These are phyloP conservation scores for Lactifluus echinatus DNA, from an alignment of 768 basidiomycete species.

Conservation along the genomic window DNA sequence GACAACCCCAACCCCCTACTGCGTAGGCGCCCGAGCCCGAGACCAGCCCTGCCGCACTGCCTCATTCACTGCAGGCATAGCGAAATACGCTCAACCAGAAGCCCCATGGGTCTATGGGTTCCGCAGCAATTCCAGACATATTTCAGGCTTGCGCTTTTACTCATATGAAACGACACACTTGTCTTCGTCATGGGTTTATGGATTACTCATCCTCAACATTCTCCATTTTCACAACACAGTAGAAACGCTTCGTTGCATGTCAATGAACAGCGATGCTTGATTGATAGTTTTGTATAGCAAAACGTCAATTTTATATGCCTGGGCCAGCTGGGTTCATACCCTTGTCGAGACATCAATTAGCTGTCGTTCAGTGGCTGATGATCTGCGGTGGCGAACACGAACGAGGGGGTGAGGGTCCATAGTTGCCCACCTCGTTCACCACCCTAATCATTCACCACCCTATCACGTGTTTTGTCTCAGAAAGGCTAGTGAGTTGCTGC, in stretches of 20 bases:
- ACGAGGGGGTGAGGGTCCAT: too few species aligned
- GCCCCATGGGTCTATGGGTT: not conserved
- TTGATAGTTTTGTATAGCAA: not conserved
- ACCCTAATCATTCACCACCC: too few species aligned
- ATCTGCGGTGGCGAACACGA: not conserved
- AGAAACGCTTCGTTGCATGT: too few species aligned
- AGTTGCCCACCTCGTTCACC: too few species aligned
- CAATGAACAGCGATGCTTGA: too few species aligned
- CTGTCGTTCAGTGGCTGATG: not conserved
- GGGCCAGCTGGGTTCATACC: not conserved
- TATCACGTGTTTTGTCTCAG: not conserved
- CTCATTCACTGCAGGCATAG: not conserved
- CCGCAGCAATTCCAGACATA: not conserved
- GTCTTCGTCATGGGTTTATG: not conserved
- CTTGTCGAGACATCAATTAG: not conserved
- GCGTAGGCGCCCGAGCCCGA: not conserved
- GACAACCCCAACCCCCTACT: not conserved
- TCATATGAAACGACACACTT: not conserved
- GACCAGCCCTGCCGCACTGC: not conserved
- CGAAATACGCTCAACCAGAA: not conserved
- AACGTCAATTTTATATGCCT: too few species aligned
- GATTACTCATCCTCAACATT: too few species aligned
- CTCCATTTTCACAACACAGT: too few species aligned
- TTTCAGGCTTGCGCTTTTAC: not conserved
- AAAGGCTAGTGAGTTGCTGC: not conserved